These are phyloP conservation scores for Monosporozyma solicola DNA, from an alignment of 805 yeast genomes.

Conservation along the genomic window DNA sequence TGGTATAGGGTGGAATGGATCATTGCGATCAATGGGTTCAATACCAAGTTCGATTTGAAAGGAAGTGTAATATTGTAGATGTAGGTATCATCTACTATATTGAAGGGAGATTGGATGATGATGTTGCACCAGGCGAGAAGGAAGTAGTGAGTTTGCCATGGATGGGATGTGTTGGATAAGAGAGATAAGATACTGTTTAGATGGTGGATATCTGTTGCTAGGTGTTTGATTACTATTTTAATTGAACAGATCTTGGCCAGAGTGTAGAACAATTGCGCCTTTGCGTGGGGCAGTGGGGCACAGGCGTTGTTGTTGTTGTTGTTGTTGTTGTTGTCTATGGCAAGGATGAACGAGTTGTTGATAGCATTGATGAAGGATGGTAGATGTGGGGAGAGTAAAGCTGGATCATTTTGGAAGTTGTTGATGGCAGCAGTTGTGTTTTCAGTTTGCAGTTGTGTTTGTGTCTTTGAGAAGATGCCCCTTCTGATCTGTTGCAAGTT, in stretches of 20 bases:
- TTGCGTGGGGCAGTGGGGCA: background rate
- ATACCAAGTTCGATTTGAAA: conserved; percentile 35
- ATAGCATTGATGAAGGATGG: conserved; percentile 2
- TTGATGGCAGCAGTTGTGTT: conserved; percentile 11
- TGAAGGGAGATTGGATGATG: conserved; percentile 66
- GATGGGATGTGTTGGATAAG: conserved; percentile 6
- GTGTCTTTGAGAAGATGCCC: background rate
- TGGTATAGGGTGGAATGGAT: conserved; percentile 26
- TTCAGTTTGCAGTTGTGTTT: background rate
- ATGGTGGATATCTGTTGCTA: conserved; percentile 50
- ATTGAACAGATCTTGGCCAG: conserved; percentile 59
- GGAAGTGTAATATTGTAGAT: conserved; percentile 32
- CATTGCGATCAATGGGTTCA: conserved; percentile 25
- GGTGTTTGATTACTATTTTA: conserved; percentile 49
- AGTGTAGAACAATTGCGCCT: conserved; percentile 39
- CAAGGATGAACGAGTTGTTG: background rate
- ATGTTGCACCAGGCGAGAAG: conserved; percentile 65
- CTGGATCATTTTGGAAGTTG: conserved; percentile 23
- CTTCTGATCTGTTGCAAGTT: background rate
- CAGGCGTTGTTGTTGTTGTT: background rate
- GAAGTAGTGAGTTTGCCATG: conserved; percentile 43
- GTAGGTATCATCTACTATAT: conserved; percentile 35
- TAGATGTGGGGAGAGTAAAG: conserved; percentile 7
- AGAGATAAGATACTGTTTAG: conserved; percentile 32
- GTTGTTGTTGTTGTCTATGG: background rate